Evolutionary conservation across 2,329 filamentous ascomycete species (phyloP).

Genomic region (Penicillium sclerotiorum): DNA sequence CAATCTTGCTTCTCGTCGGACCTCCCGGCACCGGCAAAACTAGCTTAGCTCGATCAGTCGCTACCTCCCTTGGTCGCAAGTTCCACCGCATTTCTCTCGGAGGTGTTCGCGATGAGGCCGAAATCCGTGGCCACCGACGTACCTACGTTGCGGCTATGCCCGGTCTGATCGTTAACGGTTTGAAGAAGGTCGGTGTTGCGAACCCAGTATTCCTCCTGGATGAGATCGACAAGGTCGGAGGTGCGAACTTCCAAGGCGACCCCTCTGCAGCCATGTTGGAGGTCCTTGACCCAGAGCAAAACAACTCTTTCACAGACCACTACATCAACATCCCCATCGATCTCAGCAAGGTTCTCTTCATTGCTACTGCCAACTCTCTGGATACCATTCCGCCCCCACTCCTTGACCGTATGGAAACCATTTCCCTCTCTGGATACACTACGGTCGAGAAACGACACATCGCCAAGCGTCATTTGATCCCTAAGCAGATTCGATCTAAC

Average conservation of each 20-base stretch:
- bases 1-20: conserved; percentile 88
- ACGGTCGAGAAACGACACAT: conserved; percentile 97
- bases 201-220: conserved; percentile 96
- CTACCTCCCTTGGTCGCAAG: conserved; percentile 86
- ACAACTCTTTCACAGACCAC: conserved; percentile 91
- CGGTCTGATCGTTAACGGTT: conserved; percentile 85
- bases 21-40: conserved; percentile 97
- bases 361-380: conserved; percentile 91
- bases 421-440: conserved; percentile 90
- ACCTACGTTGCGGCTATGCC: conserved; percentile 99
- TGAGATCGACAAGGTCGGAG: conserved; percentile 96
- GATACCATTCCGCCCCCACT: conserved; percentile 95
- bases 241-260: conserved; percentile 89
- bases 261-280: conserved; percentile 97
- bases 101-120: conserved; percentile 92
- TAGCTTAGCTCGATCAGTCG: conserved; percentile 88
- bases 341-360: conserved; percentile 94
- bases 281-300: conserved; percentile 96
- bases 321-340: conserved; percentile 96
- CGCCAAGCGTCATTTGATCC: conserved; percentile 87
- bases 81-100: conserved; percentile 97
- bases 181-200: conserved; percentile 92
- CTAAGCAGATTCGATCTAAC: conserved; percentile 91
- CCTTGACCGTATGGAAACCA: conserved; percentile 95
- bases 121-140: conserved; percentile 90